Conservation (phyloP, 371 early-diverging fungal species). For the Massospora cicadina region DNA sequence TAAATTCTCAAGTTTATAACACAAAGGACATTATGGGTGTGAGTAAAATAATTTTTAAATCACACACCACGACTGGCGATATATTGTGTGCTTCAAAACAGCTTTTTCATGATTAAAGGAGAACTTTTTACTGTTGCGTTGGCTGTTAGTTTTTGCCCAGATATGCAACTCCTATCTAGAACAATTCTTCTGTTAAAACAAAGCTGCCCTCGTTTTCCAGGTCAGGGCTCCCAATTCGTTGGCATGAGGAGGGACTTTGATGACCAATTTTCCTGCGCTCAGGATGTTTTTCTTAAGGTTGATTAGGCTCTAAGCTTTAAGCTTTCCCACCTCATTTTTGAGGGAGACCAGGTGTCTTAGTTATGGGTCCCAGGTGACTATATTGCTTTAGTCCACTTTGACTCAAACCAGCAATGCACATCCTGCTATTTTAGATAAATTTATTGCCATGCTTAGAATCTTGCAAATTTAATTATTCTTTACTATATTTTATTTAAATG, state of each 20-base stretch:
- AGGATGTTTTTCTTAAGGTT: conserved; percentile 69
- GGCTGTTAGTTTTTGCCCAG: too few relatives aligned
- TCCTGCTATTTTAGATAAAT: conserved; percentile 84
- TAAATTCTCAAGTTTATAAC: too few relatives aligned
- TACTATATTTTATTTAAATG: not conserved
- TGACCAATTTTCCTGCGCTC: conserved; percentile 48
- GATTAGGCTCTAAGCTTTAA: conserved; percentile 58
- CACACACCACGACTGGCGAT: too few relatives aligned
- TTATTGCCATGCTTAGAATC: conserved; percentile 69
- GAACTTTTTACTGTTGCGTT: too few relatives aligned
- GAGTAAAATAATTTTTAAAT: too few relatives aligned
- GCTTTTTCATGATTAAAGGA: too few relatives aligned
- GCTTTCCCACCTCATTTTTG: conserved; percentile 61
- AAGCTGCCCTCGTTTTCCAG: too few relatives aligned
- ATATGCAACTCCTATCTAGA: too few relatives aligned
- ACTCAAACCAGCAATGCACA: conserved; percentile 82
- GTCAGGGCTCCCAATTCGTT: conserved; percentile 73
- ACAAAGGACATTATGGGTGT: too few relatives aligned
- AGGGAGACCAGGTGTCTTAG: conserved; percentile 37
- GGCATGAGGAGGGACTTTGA: conserved; percentile 90
- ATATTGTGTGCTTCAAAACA: too few relatives aligned
- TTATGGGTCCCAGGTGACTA: not conserved
- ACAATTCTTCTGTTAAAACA: too few relatives aligned
- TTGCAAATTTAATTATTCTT: conserved; percentile 20
- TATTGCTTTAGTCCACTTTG: conserved; percentile 20